Evolutionary conservation across 108 stramenopile genomes (phyloP).

Genomic region (Nitzschia palea): DNA sequence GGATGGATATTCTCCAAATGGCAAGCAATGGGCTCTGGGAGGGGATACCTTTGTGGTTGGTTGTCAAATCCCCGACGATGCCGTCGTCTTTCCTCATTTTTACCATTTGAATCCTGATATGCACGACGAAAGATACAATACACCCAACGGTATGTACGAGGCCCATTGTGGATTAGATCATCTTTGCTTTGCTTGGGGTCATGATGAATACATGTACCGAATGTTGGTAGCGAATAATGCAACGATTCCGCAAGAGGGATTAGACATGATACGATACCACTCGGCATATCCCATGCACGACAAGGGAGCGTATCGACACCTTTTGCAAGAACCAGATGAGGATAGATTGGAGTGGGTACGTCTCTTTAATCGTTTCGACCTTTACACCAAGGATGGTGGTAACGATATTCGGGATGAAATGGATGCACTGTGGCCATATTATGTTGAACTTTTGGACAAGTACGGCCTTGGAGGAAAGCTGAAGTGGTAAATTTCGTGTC

Average conservation of each 20-base stretch:
- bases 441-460: constrained; percentile 64
- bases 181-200: constrained; percentile 73
- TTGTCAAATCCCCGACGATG: constrained; percentile 63
- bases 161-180: constrained; percentile 69
- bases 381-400: constrained; percentile 78
- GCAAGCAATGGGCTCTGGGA: constrained; percentile 82
- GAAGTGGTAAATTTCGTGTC: constrained; percentile 77
- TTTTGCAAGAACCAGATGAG: constrained; percentile 63
- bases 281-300: constrained; percentile 77
- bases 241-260: constrained; percentile 61
- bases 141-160: constrained; percentile 62
- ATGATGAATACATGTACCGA: constrained; percentile 86
- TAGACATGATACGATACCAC: constrained; percentile 84
- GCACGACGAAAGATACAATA: constrained; percentile 58
- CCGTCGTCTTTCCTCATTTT: constrained; percentile 76
- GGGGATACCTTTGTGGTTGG: constrained; percentile 86
- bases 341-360: constrained; percentile 63
- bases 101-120: constrained; percentile 74
- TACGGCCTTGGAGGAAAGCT: constrained; percentile 67
- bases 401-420: constrained; percentile 50
- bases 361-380: constrained; percentile 75
- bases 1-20: constrained; percentile 61
- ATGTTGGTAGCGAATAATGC: constrained; percentile 73
- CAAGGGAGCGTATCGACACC: constrained; percentile 62
- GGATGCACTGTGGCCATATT: constrained; percentile 73